Conservation (phyloP, 2,329 filamentous ascomycete genomes). For the Leptographium flavum region DNA sequence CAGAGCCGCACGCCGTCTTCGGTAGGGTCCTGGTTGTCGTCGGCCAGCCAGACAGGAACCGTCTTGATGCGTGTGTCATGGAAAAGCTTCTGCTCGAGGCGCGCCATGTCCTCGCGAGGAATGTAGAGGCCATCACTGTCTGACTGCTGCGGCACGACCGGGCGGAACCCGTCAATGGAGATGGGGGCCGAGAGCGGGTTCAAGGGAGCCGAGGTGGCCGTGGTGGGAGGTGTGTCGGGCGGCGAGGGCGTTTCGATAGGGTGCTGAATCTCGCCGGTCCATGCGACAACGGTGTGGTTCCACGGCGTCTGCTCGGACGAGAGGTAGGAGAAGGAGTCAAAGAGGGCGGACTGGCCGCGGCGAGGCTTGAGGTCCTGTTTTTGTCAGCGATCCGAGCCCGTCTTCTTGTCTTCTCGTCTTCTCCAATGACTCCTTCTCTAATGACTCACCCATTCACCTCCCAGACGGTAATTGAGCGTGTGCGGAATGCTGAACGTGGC, state of each 20-base stretch:
- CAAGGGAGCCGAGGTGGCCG: constrained; percentile 38
- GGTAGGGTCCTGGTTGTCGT: constrained; percentile 49
- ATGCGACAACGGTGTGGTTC: constrained; percentile 86
- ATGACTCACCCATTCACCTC: constrained; percentile 45
- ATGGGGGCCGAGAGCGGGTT: constrained; percentile 71
- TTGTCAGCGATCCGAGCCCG: background rate
- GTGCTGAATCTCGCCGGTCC: constrained; percentile 75
- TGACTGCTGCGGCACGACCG: constrained; percentile 34
- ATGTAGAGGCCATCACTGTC: constrained; percentile 57
- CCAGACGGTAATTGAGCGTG: constrained; percentile 41
- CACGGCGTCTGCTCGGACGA: constrained; percentile 72
- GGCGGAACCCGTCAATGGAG: constrained; percentile 57
- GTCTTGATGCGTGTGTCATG: constrained; percentile 65
- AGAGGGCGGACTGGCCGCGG: constrained; percentile 78
- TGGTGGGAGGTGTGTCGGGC: constrained; percentile 32
- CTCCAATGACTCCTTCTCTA: background rate
- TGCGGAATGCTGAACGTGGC: constrained; percentile 51
- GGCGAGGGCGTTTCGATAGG: constrained; percentile 29
- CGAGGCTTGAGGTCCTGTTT: constrained; percentile 58
- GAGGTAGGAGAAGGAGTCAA: constrained; percentile 80
- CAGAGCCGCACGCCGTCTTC: constrained; percentile 59
- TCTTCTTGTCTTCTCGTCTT: background rate
- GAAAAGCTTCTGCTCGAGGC: constrained; percentile 60
- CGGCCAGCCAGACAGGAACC: constrained; percentile 77
- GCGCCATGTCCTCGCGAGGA: constrained; percentile 51